These are phyloP conservation scores for Sporothrix schenckii DNA, from an alignment of 2,329 filamentous ascomycete species.

Conservation along the genomic window DNA sequence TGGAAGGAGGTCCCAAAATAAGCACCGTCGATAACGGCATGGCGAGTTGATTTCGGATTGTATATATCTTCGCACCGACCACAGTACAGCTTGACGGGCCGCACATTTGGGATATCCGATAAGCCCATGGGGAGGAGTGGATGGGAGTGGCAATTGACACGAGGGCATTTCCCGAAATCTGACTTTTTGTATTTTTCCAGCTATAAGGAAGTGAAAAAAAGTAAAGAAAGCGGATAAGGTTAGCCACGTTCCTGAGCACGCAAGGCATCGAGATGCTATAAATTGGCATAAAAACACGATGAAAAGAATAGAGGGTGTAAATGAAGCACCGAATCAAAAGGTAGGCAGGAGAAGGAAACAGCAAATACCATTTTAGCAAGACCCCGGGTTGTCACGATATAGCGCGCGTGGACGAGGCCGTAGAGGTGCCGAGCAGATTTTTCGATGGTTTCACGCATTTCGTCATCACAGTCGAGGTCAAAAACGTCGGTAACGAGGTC, in stretches of 20 bases:
- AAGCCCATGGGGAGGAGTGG: constrained; percentile 93
- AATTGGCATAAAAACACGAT: background rate
- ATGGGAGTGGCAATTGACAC: constrained; percentile 91
- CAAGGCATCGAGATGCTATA: background rate
- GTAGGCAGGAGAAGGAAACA: background rate
- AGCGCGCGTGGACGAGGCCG: constrained; percentile 91
- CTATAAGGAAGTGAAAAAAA: constrained; percentile 50
- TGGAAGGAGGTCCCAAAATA: constrained; percentile 99
- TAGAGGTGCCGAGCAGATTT: constrained; percentile 96
- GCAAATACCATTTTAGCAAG: constrained; percentile 81
- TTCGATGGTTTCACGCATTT: constrained; percentile 97
- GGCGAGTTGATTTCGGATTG: constrained; percentile 96
- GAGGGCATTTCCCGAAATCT: constrained; percentile 97
- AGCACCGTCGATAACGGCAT: constrained; percentile 92
- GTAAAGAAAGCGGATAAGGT: background rate
- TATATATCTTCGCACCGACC: constrained; percentile 97
- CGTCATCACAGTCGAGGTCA: constrained; percentile 97
- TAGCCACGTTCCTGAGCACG: background rate
- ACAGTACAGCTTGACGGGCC: constrained; percentile 96
- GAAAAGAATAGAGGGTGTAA: background rate
- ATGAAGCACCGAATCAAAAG: background rate
- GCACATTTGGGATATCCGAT: constrained; percentile 82
- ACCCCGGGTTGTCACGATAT: constrained; percentile 93
- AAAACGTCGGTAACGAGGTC: constrained; percentile 98
- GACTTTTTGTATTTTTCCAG: constrained; percentile 98